Evolutionary conservation across 140 eudicot genomes (phyloP), one percentile per base, ranked within the genome.

Genomic region (Flaveria floridana): DNA sequence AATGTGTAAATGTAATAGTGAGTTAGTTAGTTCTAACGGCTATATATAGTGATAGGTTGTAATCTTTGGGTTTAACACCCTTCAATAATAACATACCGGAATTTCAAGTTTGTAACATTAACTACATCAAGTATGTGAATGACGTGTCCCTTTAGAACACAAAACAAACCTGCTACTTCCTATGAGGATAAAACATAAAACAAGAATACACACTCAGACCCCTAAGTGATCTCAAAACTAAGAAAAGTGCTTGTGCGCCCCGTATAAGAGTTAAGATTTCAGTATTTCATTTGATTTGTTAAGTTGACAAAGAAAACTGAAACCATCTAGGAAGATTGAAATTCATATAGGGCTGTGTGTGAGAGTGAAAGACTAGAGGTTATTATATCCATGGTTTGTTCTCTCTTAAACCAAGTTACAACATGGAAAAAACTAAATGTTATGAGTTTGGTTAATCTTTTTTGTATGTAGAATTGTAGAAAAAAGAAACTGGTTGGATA

Each of bases 261-360:
- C 14, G 13, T 34, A n/a, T 63, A 63, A 63, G 69, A 63, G 46
- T 63, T 63, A 30, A 2, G 23, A 14, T 63, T 28, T 63, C n/a
- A 67, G 0, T 20, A 15, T 34, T 34, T 65, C 11, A 68, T 44
- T 68, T 19, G 11, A 46, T 20, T 19, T 46, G 56, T 18, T 44
- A 65, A 18, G 16, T 16, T 34, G 3, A 44, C 18, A 15, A 71
- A 52, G 20, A 70, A 51, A 51, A 70, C 48, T 28, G 16, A 51
- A 70, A 51, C 75, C 12, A 13, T 16, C n/a, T 51, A 26, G 64
- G 30, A 25, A 62, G 26, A 50, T 70, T 57, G n/a, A 51, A 52
- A 70, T 70, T 70, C 9, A 28, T 26, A 50, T 51, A 13, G 6
- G 2, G 21, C 6, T 18, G n/a, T 37, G 51, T 42, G 10, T 46